Base-by-base conservation (phyloP, 106 monocot genomes). In the Apostasia shenzhenica region DNA sequence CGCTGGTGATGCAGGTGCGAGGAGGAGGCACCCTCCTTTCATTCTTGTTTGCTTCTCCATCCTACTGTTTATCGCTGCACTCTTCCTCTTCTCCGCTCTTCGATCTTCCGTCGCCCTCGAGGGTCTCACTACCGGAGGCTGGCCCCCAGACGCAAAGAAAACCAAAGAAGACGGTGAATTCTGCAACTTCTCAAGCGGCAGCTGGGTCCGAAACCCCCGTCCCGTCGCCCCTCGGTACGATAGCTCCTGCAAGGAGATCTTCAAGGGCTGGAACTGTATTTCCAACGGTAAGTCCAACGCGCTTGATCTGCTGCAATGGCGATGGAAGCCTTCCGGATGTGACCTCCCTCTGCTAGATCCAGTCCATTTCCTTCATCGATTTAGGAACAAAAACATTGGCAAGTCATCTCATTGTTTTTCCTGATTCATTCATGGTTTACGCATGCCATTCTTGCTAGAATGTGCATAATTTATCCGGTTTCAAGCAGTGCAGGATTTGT, bases 211-310 rank as follows among this genome's bases (percentile, higher is more conserved):
- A 6, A 51, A 72, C 12, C 48, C 58, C 8, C 37, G 57, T 9
- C 49, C 47, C 5, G 8, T 70, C 14, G 50, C 57, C 41, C 58
- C 76, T 45, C 76, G 87, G 2, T 94, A 94, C 72, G 80, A 84
- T 49, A 54, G 61, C 45, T 74, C 82, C 41, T 94, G 94, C 77
- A 87, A 79, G 74, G 94, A 94, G 82, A 94, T 94, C 77, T 94
- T 87, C 77, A 94, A 94, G 71, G 94, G 94, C 1, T 94, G 94
- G 94, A 94, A 94, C 69, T 94, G 94, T 82, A 63, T 85, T 74
- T 67, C 77, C 49, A 72, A 45, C 50, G 71, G 72, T 13, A 93
- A 93, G 59, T 41, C 78, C 63, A 94, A 94, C 56, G 84, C 72
- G 8, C 45, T 45, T 48, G 92, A 84, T 49, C 74, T 95, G 48